A percentile compares a stretch with the other conserved stretches of the same genome.
phyloP scores from a whole-genome alignment of 2,329 filamentous ascomycete genomes.

The Fusarium keratoplasticum region DNA sequence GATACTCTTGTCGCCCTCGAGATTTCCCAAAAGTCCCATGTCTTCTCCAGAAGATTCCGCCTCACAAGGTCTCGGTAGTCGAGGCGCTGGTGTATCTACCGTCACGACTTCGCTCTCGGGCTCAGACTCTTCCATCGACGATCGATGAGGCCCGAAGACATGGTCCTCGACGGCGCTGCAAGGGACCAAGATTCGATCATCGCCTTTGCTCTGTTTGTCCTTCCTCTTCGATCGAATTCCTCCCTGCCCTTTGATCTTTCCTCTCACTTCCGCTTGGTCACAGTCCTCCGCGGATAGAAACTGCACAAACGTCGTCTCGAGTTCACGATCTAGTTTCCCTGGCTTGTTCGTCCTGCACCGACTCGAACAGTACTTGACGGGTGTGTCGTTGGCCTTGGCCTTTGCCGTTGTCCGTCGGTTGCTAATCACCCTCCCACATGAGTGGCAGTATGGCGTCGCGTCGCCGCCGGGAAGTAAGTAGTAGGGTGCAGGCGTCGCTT shows the following conservation, averaged over 20 bases:
- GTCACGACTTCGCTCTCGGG: not conserved
- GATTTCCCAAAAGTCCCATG: not conserved
- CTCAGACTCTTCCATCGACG: slow-evolving; percentile 4
- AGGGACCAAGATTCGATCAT: slow-evolving; percentile 20
- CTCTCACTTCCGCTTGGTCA: slow-evolving; percentile 37
- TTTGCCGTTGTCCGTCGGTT: slow-evolving; percentile 45
- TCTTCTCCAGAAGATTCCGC: not conserved
- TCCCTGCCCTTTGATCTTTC: slow-evolving; percentile 50
- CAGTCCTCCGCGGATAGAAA: slow-evolving; percentile 41
- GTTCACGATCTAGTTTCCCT: slow-evolving; percentile 60
- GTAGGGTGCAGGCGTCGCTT: slow-evolving; percentile 62
- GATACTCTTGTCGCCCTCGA: slow-evolving; percentile 37
- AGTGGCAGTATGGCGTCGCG: slow-evolving; percentile 65
- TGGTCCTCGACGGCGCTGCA: slow-evolving; percentile 28
- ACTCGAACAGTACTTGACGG: slow-evolving; percentile 67
- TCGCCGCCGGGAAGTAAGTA: slow-evolving; percentile 63
- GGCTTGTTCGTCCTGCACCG: slow-evolving; percentile 65
- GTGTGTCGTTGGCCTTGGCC: slow-evolving; percentile 32
- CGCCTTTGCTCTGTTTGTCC: slow-evolving; percentile 51
- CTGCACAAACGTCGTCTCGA: slow-evolving; percentile 61
- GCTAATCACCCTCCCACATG: slow-evolving; percentile 67
- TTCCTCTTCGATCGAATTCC: slow-evolving; percentile 54
- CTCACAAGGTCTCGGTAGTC: not conserved
- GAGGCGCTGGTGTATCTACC: not conserved
- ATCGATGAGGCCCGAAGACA: slow-evolving; percentile 19